Base-by-base conservation (phyloP, 2,329 filamentous ascomycete species). In the Chaetomium strumarium region DNA sequence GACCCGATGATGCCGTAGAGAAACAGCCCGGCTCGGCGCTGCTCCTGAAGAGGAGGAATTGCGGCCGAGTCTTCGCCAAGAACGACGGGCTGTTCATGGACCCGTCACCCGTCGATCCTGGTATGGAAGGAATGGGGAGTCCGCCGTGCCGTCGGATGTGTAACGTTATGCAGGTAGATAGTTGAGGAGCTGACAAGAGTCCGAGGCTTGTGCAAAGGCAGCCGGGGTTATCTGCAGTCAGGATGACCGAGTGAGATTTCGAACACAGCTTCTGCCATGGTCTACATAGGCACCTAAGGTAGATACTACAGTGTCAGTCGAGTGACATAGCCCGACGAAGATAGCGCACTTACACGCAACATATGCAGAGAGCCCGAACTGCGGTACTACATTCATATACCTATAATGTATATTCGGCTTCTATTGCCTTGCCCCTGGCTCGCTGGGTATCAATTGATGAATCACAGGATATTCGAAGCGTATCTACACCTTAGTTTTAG, bases 61-160 rank as follows among this genome's bases (percentile, higher is more conserved):
- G 7, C 30, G 30, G 36, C 45, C 41, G 31, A 24, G 30, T 39
- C 34, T 11, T 11, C 42, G 51, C 51, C 51, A 52, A 52, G 51
- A 38, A 13, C 9, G 39, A 20, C 24, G 39, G 40, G 16, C 4
- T 14, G 14, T 14, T 40, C 49, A 46, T 41, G 36, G 36, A 45
- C 46, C 46, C 34, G 40, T 44, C 34, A 45, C 46, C 46, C 34
- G 40, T 44, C 34, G 45, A 48, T 31, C 51, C 44, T 39, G 14
- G 30, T 30, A 31, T 33, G 30, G 39, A 41, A 3, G 29, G 8
- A 34, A 40, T 43, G 37, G 47, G 16, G 37, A 46, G 17, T 46
- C 49, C 43, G 42, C 49, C 24, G 24, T 24, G 24, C 24, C 24
- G 24, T 24, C 24, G 24, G 24, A 24, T 24, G 24, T 24, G 24